Conservation (phyloP, 495 filamentous ascomycete species). For the Copromyces sp. region DNA sequence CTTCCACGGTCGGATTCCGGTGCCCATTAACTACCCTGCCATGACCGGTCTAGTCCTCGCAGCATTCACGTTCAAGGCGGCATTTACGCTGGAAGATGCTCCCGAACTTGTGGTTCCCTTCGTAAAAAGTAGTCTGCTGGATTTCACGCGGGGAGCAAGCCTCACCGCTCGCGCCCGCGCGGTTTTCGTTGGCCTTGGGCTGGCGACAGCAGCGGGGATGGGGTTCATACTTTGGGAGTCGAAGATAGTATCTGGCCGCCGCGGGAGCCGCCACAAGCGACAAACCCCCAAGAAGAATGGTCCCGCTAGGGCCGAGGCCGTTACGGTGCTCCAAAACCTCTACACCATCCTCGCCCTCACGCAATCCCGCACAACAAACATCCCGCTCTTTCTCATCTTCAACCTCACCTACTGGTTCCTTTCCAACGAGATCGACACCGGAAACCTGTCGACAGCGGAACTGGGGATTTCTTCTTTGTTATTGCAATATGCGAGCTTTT, state of each 20-base stretch:
- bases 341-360: conserved; percentile 74
- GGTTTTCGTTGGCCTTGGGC: conserved; percentile 43
- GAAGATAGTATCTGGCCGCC: neutral
- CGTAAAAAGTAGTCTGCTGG: conserved; percentile 30
- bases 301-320: conserved; percentile 17
- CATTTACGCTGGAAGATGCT: conserved; percentile 72
- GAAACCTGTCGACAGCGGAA: conserved; percentile 39
- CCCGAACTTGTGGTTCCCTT: conserved; percentile 65
- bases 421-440: conserved; percentile 29
- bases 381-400: conserved; percentile 73
- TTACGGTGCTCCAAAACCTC: conserved; percentile 50
- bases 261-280: neutral
- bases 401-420: conserved; percentile 43
- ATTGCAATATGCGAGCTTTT: conserved; percentile 70
- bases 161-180: conserved; percentile 43
- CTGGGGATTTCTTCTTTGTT: conserved; percentile 54
- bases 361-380: conserved; percentile 71
- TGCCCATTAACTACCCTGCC: conserved; percentile 12
- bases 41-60: conserved; percentile 36
- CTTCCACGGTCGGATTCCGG: conserved; percentile 22
- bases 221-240: conserved; percentile 10
- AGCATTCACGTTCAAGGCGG: conserved; percentile 73
- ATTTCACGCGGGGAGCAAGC: conserved; percentile 32
- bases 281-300: neutral
- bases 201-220: conserved; percentile 30